phyloP scores from a whole-genome alignment of 306 rosid genomes.

The Vigna radiata region DNA sequence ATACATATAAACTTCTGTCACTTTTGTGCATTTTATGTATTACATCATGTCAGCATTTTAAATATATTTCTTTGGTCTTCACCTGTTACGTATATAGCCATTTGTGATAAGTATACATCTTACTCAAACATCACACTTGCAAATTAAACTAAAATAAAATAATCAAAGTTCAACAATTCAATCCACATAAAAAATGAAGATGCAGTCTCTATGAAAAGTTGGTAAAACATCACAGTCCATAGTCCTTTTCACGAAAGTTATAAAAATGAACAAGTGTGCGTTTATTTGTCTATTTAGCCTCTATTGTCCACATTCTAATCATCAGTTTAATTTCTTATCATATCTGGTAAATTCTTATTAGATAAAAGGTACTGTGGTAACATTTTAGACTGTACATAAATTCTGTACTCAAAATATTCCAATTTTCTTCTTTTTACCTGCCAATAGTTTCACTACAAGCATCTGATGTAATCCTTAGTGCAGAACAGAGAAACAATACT shows the following conservation, averaged over 20 bases:
- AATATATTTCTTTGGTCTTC: not conserved
- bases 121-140: not conserved
- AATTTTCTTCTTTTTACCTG: not conserved
- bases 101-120: not conserved
- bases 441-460: constrained; percentile 7
- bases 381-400: too few species aligned
- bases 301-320: not conserved
- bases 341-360: not conserved
- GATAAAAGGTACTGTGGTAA: too few species aligned
- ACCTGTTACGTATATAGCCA: not conserved
- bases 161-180: not conserved
- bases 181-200: not conserved
- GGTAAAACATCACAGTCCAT: not conserved
- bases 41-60: not conserved
- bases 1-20: too few species aligned
- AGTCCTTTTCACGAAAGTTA: not conserved
- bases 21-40: not conserved
- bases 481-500: not conserved
- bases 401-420: too few species aligned
- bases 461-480: not conserved
- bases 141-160: not conserved
- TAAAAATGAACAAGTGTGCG: not conserved
- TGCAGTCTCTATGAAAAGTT: not conserved
- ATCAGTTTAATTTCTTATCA: not conserved
- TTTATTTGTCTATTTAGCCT: not conserved